phyloP scores from a whole-genome alignment of 2,329 filamentous ascomycete genomes.

The Mycosphaerella arachidis region DNA sequence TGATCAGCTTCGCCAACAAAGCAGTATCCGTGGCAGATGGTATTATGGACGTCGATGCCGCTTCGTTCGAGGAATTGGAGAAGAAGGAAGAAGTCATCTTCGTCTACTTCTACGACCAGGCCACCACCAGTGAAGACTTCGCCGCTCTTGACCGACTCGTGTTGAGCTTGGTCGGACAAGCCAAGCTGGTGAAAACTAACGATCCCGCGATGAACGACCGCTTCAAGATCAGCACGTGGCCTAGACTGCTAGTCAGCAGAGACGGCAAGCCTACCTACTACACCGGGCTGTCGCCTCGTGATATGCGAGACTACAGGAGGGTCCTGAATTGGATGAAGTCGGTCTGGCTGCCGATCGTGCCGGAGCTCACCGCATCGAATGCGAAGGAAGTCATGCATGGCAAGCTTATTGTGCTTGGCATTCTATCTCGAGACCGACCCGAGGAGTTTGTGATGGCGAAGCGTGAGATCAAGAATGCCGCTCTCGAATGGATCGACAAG shows the following conservation, averaged over 20 bases:
- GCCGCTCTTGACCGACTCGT: conserved; percentile 79
- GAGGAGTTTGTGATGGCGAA: conserved; percentile 74
- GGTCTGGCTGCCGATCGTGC: conserved; percentile 93
- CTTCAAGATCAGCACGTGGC: conserved; percentile 96
- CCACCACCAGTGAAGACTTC: conserved; percentile 90
- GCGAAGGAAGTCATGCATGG: conserved; percentile 92
- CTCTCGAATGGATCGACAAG: conserved; percentile 97
- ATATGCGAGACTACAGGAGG: conserved; percentile 82
- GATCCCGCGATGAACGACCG: conserved; percentile 69
- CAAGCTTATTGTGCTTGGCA: conserved; percentile 88
- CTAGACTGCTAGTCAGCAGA: conserved; percentile 81
- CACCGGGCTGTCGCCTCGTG: conserved; percentile 75
- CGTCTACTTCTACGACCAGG: conserved; percentile 95
- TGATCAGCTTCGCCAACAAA: conserved; percentile 80
- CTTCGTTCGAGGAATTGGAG: conserved; percentile 74
- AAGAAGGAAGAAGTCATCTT: conserved; percentile 94
- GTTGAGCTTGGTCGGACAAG: conserved; percentile 83
- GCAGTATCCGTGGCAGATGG: conserved; percentile 72
- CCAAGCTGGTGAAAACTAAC: conserved; percentile 86
- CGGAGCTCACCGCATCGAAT: conserved; percentile 86
- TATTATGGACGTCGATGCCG: conserved; percentile 74
- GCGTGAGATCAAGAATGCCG: conserved; percentile 90
- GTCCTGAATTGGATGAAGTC: conserved; percentile 91
- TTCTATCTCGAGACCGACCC: conserved; percentile 73
- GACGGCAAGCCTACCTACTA: conserved; percentile 91